A percentile compares a stretch with the other conserved stretches of the same genome.
phyloP scores from a whole-genome alignment of 495 filamentous ascomycete species.

The Cercophora samala region DNA sequence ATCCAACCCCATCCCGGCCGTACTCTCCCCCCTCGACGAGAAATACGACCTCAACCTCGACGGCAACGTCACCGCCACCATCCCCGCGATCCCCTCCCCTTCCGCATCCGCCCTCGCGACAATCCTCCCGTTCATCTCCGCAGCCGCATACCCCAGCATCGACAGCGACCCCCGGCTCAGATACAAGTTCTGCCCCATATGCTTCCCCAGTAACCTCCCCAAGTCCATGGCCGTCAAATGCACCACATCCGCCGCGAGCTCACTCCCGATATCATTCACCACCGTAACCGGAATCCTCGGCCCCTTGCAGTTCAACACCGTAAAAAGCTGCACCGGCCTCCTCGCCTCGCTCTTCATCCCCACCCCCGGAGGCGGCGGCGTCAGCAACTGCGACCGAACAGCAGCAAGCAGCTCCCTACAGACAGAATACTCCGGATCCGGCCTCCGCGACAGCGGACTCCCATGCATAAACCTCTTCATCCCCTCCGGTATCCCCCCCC shows the following conservation, averaged over 20 bases:
- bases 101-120: conserved; percentile 20
- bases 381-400: conserved; percentile 35
- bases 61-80: conserved; percentile 26
- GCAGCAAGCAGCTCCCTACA: conserved; percentile 38
- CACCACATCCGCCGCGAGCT: conserved; percentile 70
- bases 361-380: conserved; percentile 25
- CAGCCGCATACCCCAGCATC: conserved; percentile 62
- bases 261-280: conserved; percentile 50
- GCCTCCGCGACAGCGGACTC: conserved; percentile 26
- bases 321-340: conserved; percentile 38
- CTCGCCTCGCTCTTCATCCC: conserved; percentile 25
- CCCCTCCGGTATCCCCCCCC: conserved; percentile 12
- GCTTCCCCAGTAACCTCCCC: conserved; percentile 70
- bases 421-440: conserved; percentile 27
- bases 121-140: conserved; percentile 41
- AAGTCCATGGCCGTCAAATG: conserved; percentile 75
- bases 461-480: conserved; percentile 27
- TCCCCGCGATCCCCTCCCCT: conserved; percentile 24
- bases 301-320: conserved; percentile 37
- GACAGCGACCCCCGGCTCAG: conserved; percentile 47
- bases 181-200: conserved; percentile 59
- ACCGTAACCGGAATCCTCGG: conserved; percentile 31
- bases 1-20: conserved; percentile 18
- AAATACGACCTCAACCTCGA: conserved; percentile 27
- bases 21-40: conserved; percentile 14